Evolutionary conservation across 2,329 filamentous ascomycete species (phyloP).

Genomic region (Venturia oleaginea): DNA sequence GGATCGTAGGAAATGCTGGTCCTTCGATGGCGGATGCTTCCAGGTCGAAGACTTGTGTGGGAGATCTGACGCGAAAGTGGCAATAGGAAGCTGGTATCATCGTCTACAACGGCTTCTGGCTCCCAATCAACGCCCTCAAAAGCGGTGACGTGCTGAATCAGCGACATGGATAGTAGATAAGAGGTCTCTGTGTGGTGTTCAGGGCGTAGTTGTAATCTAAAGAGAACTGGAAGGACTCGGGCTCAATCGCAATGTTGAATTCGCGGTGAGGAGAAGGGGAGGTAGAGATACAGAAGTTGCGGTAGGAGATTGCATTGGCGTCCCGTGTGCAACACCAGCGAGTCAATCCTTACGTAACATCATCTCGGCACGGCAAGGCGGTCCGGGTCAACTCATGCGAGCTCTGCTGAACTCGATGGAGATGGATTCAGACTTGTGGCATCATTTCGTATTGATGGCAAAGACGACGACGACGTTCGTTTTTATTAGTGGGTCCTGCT

Average conservation of each 20-base stretch:
- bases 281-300: not conserved
- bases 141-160: constrained; percentile 42
- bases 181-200: not conserved
- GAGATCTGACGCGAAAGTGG: constrained; percentile 25
- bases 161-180: constrained; percentile 33
- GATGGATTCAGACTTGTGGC: not conserved
- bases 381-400: not conserved
- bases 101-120: constrained; percentile 21
- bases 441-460: not conserved
- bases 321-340: not conserved
- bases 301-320: not conserved
- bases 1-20: constrained; percentile 33
- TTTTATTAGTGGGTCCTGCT: not conserved
- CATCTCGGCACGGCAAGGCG: not conserved
- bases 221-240: not conserved
- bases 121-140: constrained; percentile 42
- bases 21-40: constrained; percentile 20
- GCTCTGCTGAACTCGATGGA: not conserved
- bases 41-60: constrained; percentile 7
- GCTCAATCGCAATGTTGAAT: not conserved
- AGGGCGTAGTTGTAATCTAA: not conserved
- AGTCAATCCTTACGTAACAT: constrained; percentile 1
- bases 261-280: not conserved
- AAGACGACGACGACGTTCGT: not conserved
- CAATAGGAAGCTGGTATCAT: constrained; percentile 27